Conservation (phyloP, 106 monocot genomes). For the Dendrobium chrysotoxum region DNA sequence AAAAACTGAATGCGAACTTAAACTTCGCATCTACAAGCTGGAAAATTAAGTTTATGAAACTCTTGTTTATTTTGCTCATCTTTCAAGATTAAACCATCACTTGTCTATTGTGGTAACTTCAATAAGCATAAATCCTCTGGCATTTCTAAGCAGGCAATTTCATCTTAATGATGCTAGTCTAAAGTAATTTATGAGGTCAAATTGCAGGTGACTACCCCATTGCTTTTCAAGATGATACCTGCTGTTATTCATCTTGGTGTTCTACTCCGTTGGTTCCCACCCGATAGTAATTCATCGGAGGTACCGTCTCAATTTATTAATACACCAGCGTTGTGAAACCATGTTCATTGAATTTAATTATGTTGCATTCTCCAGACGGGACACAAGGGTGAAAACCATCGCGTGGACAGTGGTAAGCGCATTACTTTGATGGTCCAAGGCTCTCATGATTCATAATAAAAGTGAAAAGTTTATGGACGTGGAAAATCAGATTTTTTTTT, state of each 20-base stretch:
- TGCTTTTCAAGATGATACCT: conserved; percentile 45
- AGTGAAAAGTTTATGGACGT: conserved; percentile 8
- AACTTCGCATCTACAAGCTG: neutral
- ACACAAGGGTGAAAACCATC: conserved; percentile 43
- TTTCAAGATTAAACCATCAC: too few species aligned
- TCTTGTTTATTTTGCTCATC: too few species aligned
- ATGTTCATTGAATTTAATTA: neutral
- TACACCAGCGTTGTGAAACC: too few species aligned
- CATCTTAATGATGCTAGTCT: neutral
- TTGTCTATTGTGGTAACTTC: neutral
- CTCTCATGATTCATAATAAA: conserved; percentile 53
- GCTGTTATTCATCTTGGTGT: conserved; percentile 46
- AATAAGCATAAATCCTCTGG: neutral
- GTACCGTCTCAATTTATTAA: neutral
- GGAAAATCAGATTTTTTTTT: conserved; percentile 14
- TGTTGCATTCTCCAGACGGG: conserved; percentile 8
- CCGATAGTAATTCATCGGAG: conserved; percentile 34
- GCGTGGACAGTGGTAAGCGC: conserved; percentile 47
- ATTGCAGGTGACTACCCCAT: conserved; percentile 41
- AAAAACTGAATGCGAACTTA: neutral
- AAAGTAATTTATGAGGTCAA: neutral
- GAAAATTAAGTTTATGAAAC: too few species aligned
- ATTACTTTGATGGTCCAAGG: conserved; percentile 57
- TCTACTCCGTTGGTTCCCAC: conserved; percentile 33
- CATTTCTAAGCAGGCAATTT: neutral